Conservation (phyloP, 1,139 yeast genomes). For the Saccharomycopsis phalli region DNA sequence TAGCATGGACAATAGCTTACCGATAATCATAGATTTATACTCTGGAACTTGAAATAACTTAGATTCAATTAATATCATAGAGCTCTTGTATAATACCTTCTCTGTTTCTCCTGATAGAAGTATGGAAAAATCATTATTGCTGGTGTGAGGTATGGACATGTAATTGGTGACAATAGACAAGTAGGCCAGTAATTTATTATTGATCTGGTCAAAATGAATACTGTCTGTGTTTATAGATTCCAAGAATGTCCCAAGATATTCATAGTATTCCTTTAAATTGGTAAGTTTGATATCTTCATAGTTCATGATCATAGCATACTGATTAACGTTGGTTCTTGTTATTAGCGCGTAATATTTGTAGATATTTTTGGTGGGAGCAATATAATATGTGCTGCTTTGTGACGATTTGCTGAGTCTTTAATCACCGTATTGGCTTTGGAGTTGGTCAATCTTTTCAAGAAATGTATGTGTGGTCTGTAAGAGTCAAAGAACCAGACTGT, state of each 20-base stretch:
- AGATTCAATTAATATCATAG: slow-evolving; percentile 11
- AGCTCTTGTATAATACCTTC: slow-evolving; percentile 13
- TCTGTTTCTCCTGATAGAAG: slow-evolving; percentile 15
- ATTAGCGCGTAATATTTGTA: too few species aligned
- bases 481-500: too few species aligned
- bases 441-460: too few species aligned
- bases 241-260: slow-evolving; percentile 12
- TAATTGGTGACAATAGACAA: slow-evolving; percentile 16
- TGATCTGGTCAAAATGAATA: slow-evolving; percentile 12
- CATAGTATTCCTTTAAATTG: slow-evolving; percentile 11
- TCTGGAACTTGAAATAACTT: slow-evolving; percentile 9
- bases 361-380: too few species aligned
- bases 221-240: slow-evolving; percentile 13
- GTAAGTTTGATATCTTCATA: slow-evolving; percentile 9
- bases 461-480: too few species aligned
- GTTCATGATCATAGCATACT: too few species aligned
- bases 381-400: too few species aligned
- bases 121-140: slow-evolving; percentile 13
- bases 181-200: slow-evolving; percentile 11
- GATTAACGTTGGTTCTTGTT: too few species aligned
- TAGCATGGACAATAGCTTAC: slow-evolving; percentile 18
- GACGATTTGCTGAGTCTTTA: too few species aligned
- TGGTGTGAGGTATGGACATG: slow-evolving; percentile 10
- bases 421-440: too few species aligned
- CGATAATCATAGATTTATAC: slow-evolving; percentile 12